phyloP scores from a whole-genome alignment of 345 rosid genomes.

The Eucalyptus polybractea region DNA sequence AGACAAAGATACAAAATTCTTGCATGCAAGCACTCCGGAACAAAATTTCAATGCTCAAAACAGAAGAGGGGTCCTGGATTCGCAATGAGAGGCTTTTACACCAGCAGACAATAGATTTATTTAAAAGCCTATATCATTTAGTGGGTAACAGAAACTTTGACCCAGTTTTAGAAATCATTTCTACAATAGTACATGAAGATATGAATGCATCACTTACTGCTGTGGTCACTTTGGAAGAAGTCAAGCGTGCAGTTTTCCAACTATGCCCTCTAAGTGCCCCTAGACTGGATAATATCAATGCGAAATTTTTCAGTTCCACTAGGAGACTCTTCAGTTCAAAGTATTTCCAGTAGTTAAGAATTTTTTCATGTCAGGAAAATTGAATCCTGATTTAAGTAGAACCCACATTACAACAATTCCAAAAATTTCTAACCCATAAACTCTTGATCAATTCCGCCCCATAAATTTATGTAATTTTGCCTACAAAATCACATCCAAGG shows the following conservation, averaged over 20 bases:
- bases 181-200: neutral
- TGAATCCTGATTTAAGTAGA: too few species aligned
- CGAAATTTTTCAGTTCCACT: neutral
- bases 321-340: neutral
- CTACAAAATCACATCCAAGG: too few species aligned
- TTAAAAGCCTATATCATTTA: neutral
- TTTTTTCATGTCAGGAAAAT: too few species aligned
- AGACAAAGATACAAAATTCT: neutral
- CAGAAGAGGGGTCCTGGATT: accelerated
- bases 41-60: neutral
- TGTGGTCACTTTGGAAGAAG: neutral
- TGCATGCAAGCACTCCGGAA: neutral
- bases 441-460: too few species aligned
- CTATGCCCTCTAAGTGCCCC: neutral
- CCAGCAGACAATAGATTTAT: accelerated
- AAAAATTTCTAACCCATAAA: too few species aligned
- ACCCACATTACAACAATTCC: neutral
- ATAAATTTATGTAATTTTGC: too few species aligned
- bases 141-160: neutral
- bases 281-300: accelerated
- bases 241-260: neutral
- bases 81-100: neutral
- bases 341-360: neutral
- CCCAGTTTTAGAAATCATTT: neutral
- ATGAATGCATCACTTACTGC: accelerated